A percentile compares a stretch with the other conserved stretches of the same genome.
phyloP scores from a whole-genome alignment of 116 monocot species.

The Zostera marina region DNA sequence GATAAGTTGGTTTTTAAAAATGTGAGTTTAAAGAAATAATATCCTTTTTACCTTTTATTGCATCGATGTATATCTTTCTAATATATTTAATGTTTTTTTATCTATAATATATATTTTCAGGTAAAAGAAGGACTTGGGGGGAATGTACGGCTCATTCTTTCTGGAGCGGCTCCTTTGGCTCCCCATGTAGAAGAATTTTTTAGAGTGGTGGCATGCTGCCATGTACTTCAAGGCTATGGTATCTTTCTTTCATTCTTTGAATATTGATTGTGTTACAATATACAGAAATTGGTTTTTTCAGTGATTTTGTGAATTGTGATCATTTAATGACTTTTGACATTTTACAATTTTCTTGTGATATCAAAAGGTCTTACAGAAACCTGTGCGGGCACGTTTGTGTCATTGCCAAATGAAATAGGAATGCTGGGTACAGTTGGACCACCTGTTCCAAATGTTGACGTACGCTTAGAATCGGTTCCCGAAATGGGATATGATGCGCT shows the following conservation, averaged over 20 bases:
- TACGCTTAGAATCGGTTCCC: conserved; percentile 80
- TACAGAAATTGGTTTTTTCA: too few relatives aligned
- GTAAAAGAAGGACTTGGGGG: conserved; percentile 85
- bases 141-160: conserved; percentile 59
- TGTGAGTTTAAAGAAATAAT: conserved; percentile 12
- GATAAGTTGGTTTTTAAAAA: conserved; percentile 73
- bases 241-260: not conserved
- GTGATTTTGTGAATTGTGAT: too few relatives aligned
- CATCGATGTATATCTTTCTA: not conserved
- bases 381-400: conserved; percentile 82
- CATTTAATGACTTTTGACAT: too few relatives aligned
- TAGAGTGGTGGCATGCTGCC: conserved; percentile 68
- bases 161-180: conserved; percentile 82
- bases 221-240: conserved; percentile 95
- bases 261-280: not conserved
- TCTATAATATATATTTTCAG: conserved; percentile 14
- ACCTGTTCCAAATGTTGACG: conserved; percentile 87
- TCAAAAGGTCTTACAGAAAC: conserved; percentile 74
- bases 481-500: conserved; percentile 92
- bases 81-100: not conserved
- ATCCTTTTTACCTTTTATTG: not conserved
- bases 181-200: conserved; percentile 68
- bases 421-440: conserved; percentile 96
- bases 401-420: conserved; percentile 51
- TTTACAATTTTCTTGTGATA: not conserved